Conservation (phyloP, 805 yeast species). For the Candida fluviatilis region DNA sequence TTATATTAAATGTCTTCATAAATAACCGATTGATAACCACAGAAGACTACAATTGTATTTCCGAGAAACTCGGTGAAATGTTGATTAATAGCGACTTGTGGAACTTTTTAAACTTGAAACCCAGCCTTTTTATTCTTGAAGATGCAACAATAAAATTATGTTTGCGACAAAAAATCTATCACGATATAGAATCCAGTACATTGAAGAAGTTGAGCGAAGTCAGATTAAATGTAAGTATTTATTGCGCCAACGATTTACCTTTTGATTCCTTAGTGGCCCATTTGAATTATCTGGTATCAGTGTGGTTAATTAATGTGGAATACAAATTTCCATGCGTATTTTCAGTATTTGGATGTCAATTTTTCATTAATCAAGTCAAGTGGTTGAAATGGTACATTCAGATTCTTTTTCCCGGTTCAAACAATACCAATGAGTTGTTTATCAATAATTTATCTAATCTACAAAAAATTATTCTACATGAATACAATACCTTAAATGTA, state of each 20-base stretch:
- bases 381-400: conserved; percentile 3
- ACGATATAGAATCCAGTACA: background rate
- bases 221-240: conserved; percentile 8
- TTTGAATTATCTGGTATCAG: conserved; percentile 18
- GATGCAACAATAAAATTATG: background rate
- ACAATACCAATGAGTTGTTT: background rate
- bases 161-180: background rate
- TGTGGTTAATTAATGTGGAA: conserved; percentile 26
- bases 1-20: conserved; percentile 9
- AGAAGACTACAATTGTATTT: conserved; percentile 7
- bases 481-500: conserved; percentile 10
- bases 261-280: conserved; percentile 8
- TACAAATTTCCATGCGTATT: conserved; percentile 25
- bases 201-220: conserved; percentile 5
- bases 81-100: conserved; percentile 7
- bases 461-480: conserved; percentile 12
- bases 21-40: conserved; percentile 8
- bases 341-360: conserved; percentile 24
- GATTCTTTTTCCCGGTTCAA: background rate
- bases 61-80: conserved; percentile 10
- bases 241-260: conserved; percentile 4
- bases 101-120: conserved; percentile 9
- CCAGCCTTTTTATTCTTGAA: conserved; percentile 7
- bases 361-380: conserved; percentile 10
- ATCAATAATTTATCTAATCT: conserved; percentile 10